phyloP scores from a whole-genome alignment of 2,329 filamentous ascomycete genomes.

The Penicillium psychrosexuale region DNA sequence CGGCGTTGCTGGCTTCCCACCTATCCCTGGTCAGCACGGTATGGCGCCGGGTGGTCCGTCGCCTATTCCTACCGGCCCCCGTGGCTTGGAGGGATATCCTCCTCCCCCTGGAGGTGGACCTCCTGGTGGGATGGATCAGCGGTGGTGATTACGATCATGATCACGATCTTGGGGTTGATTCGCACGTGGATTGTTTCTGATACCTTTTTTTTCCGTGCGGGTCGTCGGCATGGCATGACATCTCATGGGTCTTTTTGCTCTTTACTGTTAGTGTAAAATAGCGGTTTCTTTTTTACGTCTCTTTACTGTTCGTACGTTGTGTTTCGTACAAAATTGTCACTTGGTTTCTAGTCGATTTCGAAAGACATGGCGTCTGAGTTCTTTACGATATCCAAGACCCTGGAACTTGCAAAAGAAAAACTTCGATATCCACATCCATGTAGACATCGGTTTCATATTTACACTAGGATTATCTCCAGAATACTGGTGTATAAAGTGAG shows the following conservation, averaged over 20 bases:
- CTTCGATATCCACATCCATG: not conserved
- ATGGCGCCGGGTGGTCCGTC: slow-evolving; percentile 6
- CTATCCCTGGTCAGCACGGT: slow-evolving; percentile 30
- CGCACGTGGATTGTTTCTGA: slow-evolving; percentile 4
- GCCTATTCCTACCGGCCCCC: slow-evolving; percentile 28
- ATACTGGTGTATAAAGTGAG: not conserved
- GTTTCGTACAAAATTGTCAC: not conserved
- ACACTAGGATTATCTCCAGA: slow-evolving; percentile 12
- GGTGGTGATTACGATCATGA: slow-evolving; percentile 29
- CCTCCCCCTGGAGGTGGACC: slow-evolving; percentile 30
- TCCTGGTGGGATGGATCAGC: slow-evolving; percentile 31
- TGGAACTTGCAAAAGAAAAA: not conserved
- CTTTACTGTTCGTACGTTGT: not conserved
- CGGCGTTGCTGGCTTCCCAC: slow-evolving; percentile 37
- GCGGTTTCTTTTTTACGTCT: slow-evolving; percentile 12
- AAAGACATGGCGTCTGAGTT: not conserved
- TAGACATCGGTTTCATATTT: not conserved
- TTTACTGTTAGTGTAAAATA: slow-evolving; percentile 20
- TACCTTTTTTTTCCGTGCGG: slow-evolving; percentile 7
- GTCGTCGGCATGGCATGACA: slow-evolving; percentile 8
- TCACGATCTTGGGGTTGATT: not conserved
- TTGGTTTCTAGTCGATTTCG: not conserved
- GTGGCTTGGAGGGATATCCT: slow-evolving; percentile 29
- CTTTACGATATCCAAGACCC: not conserved
- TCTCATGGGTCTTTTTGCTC: slow-evolving; percentile 4